These are phyloP conservation scores for Apocynum venetum DNA, from an alignment of 257 asterid species.

Conservation along the genomic window DNA sequence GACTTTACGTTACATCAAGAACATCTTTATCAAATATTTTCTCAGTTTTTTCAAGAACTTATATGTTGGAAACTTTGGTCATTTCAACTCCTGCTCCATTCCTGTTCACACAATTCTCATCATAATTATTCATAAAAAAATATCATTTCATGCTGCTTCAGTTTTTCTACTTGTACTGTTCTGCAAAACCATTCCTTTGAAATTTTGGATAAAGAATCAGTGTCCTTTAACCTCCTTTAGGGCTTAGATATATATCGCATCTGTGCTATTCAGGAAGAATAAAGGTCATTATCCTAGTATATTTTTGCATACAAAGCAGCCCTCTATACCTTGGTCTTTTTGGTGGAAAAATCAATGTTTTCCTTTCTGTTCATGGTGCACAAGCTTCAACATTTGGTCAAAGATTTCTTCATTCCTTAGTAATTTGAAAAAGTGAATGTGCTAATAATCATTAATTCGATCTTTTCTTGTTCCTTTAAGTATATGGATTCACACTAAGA, in stretches of 20 bases:
- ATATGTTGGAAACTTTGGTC: slow-evolving; percentile 1
- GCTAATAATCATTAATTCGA: slow-evolving; percentile 7
- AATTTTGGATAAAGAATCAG: not conserved
- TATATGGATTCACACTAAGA: slow-evolving; percentile 21
- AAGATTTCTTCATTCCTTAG: slow-evolving; percentile 18
- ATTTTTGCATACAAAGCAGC: not conserved
- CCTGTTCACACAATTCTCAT: not conserved
- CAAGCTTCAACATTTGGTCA: slow-evolving; percentile 28
- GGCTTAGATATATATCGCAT: not conserved
- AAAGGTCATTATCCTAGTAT: not conserved
- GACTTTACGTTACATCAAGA: slow-evolving; percentile 24
- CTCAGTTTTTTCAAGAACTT: not conserved
- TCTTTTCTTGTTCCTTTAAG: slow-evolving; percentile 14
- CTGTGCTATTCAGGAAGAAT: not conserved
- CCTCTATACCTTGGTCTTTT: not conserved
- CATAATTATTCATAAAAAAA: not conserved
- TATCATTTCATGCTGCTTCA: not conserved
- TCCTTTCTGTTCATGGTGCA: slow-evolving; percentile 5
- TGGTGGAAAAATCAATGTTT: not conserved
- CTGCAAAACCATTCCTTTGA: slow-evolving; percentile 4
- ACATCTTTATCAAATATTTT: slow-evolving; percentile 9
- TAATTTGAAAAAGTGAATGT: slow-evolving; percentile 10
- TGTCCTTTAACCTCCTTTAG: not conserved
- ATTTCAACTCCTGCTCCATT: slow-evolving; percentile 1
- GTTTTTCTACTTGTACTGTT: not conserved